These are phyloP conservation scores for Neophaeococcomyces aloes DNA, from an alignment of 2,329 filamentous ascomycete genomes.

Conservation along the genomic window DNA sequence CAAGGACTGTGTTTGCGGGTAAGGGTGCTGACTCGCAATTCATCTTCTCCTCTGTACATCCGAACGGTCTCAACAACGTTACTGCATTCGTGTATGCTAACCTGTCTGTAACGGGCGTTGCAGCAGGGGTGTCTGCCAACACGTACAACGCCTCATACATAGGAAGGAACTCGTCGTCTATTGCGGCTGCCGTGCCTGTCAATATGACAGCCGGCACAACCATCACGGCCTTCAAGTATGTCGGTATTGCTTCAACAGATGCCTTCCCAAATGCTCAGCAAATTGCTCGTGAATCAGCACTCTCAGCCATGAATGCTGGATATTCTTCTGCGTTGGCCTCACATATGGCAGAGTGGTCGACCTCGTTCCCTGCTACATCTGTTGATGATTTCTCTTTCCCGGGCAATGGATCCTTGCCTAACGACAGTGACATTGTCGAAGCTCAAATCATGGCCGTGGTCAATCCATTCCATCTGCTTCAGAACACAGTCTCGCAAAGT, in stretches of 20 bases:
- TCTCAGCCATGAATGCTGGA: constrained; percentile 41
- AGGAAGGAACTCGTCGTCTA: constrained; percentile 50
- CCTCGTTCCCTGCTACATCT: constrained; percentile 48
- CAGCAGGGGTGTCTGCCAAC: constrained; percentile 30
- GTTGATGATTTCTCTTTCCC: constrained; percentile 54
- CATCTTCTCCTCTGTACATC: constrained; percentile 57
- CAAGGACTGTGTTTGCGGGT: constrained; percentile 48
- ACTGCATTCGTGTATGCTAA: constrained; percentile 49
- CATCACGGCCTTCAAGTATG: constrained; percentile 52
- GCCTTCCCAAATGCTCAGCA: constrained; percentile 50
- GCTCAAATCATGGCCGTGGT: constrained; percentile 38
- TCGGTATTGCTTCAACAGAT: constrained; percentile 59
- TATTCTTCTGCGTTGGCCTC: constrained; percentile 45
- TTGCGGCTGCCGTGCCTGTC: constrained; percentile 51
- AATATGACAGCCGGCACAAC: constrained; percentile 43
- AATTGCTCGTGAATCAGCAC: constrained; percentile 46
- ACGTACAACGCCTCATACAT: constrained; percentile 38
- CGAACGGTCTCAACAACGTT: constrained; percentile 50
- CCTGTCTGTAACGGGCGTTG: constrained; percentile 31
- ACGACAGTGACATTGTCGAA: constrained; percentile 47
- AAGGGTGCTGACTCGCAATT: constrained; percentile 46
- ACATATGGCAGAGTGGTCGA: constrained; percentile 53
- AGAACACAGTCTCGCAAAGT: constrained; percentile 43
- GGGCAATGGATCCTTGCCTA: constrained; percentile 46
- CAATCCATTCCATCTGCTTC: constrained; percentile 39